Conservation (phyloP, 495 filamentous ascomycete genomes). For the Mytilinidion resinicola region DNA sequence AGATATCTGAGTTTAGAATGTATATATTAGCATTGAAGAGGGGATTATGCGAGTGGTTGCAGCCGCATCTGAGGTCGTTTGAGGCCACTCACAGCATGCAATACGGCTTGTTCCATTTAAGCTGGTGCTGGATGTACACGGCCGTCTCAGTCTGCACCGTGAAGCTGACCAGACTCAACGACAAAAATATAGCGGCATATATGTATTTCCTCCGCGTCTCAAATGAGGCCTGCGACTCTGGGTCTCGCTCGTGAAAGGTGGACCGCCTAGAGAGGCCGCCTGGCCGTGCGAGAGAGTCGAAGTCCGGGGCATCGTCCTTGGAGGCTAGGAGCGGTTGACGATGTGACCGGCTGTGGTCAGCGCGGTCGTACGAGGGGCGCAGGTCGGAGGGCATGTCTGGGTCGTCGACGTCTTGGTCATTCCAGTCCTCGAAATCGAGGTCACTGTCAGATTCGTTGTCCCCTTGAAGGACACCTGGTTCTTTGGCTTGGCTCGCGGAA, state of each 20-base stretch:
- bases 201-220: conserved; percentile 76
- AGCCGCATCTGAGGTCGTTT: neutral
- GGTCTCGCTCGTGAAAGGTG: conserved; percentile 57
- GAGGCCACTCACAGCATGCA: conserved; percentile 76
- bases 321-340: conserved; percentile 20
- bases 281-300: conserved; percentile 14
- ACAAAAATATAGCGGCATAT: conserved; percentile 74
- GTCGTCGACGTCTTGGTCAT: conserved; percentile 28
- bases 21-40: neutral
- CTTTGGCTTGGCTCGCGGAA: conserved; percentile 3
- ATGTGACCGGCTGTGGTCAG: conserved; percentile 6
- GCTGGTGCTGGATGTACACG: conserved; percentile 80
- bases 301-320: conserved; percentile 10
- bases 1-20: conserved; percentile 56
- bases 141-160: conserved; percentile 89
- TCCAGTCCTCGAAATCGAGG: conserved; percentile 31
- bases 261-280: conserved; percentile 38
- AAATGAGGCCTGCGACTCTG: conserved; percentile 49
- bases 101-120: conserved; percentile 93
- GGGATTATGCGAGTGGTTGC: neutral
- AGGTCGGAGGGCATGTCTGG: conserved; percentile 26
- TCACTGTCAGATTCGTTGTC: conserved; percentile 18
- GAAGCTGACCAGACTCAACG: conserved; percentile 75
- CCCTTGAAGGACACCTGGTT: neutral
- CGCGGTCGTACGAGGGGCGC: conserved; percentile 10